A percentile compares a stretch with the other conserved stretches of the same genome.
These are phyloP conservation scores for Claviceps pazoutovae DNA, from an alignment of 2,329 filamentous ascomycete genomes.

Conservation along the genomic window DNA sequence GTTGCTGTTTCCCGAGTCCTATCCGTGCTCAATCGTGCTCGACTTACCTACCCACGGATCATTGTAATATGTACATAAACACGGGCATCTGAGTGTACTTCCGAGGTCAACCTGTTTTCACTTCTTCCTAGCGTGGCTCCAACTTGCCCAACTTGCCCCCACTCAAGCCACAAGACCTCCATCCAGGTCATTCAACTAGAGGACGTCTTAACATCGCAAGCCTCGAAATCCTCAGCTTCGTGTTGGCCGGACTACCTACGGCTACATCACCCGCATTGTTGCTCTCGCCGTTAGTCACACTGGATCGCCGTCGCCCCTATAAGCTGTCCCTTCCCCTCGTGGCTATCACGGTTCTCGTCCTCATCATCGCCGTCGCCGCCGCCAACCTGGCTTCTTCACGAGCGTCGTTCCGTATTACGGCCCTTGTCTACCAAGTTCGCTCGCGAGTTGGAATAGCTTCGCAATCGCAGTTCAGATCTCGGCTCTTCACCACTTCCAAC, in stretches of 20 bases:
- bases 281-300: constrained; percentile 6
- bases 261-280: no score
- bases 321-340: constrained; percentile 20
- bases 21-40: no score
- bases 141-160: background rate
- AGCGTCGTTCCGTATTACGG: constrained; percentile 42
- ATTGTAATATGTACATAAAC: no score
- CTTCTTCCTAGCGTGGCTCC: no score
- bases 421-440: constrained; percentile 42
- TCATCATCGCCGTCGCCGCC: constrained; percentile 44
- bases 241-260: no score
- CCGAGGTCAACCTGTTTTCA: no score
- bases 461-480: constrained; percentile 11
- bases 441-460: constrained; percentile 10
- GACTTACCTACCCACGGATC: no score
- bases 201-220: background rate
- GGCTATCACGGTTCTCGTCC: constrained; percentile 36
- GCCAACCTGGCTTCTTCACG: constrained; percentile 55
- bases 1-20: no score
- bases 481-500: constrained; percentile 29
- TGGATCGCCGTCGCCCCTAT: constrained; percentile 14
- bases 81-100: no score
- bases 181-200: background rate
- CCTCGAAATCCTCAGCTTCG: background rate
- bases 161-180: background rate